These are phyloP conservation scores for Coprinopsis strossmayeri DNA, from an alignment of 768 basidiomycete species.

Conservation along the genomic window DNA sequence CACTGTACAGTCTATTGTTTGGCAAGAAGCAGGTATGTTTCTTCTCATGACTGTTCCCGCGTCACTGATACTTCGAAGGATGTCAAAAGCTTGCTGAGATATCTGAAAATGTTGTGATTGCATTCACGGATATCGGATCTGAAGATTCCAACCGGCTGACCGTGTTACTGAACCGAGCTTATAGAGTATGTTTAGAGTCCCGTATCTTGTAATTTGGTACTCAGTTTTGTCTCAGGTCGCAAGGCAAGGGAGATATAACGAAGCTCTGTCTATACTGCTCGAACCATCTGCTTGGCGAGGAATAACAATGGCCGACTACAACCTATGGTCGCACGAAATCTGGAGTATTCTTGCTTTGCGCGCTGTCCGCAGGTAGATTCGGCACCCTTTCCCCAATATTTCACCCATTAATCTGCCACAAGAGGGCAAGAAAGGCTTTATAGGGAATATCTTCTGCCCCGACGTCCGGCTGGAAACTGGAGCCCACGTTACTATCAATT, in stretches of 20 bases:
- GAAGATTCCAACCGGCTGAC: slow-evolving; percentile 58
- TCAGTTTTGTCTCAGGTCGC: slow-evolving; percentile 40
- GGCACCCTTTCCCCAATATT: not conserved
- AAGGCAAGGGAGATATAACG: slow-evolving; percentile 60
- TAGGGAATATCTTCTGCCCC: slow-evolving; percentile 57
- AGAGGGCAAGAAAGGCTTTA: slow-evolving; percentile 65
- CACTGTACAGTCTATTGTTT: slow-evolving; percentile 66
- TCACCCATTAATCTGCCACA: not conserved
- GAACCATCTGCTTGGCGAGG: slow-evolving; percentile 68
- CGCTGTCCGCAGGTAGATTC: slow-evolving; percentile 56
- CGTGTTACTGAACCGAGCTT: slow-evolving; percentile 58
- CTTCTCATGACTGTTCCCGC: not conserved
- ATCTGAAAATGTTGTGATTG: slow-evolving; percentile 64
- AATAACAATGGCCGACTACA: slow-evolving; percentile 56
- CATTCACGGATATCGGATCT: slow-evolving; percentile 53
- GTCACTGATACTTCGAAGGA: slow-evolving; percentile 35
- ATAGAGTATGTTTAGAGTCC: slow-evolving; percentile 44
- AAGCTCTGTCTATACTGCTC: slow-evolving; percentile 55
- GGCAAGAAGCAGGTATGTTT: slow-evolving; percentile 58
- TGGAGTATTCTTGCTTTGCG: slow-evolving; percentile 73
- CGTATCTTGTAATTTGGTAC: not conserved
- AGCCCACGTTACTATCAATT: slow-evolving; percentile 53
- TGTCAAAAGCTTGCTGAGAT: slow-evolving; percentile 57
- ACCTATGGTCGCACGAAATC: slow-evolving; percentile 67
- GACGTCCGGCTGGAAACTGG: slow-evolving; percentile 49